These are phyloP conservation scores for Coccomyxa subellipsoidea DNA, from an alignment of 163 green algal species.

Conservation along the genomic window DNA sequence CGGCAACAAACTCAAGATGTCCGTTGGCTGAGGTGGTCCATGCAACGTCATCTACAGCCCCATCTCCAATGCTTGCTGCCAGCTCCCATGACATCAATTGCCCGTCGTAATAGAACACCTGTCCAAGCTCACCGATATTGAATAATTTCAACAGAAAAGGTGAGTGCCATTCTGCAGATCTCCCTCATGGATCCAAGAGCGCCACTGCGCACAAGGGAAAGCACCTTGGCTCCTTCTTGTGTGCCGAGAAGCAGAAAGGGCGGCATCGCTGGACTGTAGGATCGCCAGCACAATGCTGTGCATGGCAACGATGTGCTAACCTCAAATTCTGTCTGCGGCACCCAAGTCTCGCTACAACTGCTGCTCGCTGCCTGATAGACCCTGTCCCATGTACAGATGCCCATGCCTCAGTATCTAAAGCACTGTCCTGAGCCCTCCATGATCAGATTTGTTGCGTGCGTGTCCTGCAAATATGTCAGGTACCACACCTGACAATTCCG, in stretches of 20 bases:
- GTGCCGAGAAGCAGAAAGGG: not conserved
- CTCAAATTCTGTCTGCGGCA: not conserved
- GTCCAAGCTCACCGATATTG: not conserved
- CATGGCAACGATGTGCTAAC: not conserved
- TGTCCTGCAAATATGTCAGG: not conserved
- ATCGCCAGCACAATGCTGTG: not conserved
- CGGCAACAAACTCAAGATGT: not conserved
- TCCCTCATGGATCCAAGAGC: too few relatives aligned
- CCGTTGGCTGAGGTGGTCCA: not conserved
- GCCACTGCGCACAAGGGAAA: too few relatives aligned
- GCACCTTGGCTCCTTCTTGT: not conserved
- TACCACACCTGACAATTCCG: not conserved
- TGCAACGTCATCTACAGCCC: not conserved
- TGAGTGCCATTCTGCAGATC: too few relatives aligned
- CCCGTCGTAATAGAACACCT: not conserved
- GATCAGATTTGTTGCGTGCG: not conserved
- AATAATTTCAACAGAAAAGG: not conserved
- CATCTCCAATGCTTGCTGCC: not conserved
- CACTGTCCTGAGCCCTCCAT: not conserved
- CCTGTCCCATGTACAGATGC: not conserved
- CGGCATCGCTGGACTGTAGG: not conserved
- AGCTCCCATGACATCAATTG: not conserved
- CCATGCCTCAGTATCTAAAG: not conserved
- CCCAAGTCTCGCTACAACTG: not conserved
- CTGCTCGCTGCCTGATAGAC: not conserved